Base-by-base conservation (phyloP, 331 rosid species). In the Pyracantha coccinea region DNA sequence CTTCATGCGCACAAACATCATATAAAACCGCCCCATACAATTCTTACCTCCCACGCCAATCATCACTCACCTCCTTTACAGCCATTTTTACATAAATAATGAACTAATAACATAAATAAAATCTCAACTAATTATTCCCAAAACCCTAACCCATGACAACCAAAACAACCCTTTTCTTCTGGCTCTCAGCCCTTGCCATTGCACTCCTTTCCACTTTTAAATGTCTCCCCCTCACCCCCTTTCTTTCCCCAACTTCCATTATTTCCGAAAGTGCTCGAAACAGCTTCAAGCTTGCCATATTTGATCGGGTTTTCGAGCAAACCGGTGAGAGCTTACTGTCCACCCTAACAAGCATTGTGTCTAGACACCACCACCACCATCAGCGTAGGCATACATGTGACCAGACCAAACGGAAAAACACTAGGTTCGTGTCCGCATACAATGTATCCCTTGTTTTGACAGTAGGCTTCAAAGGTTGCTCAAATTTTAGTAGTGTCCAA, bases 401-500 rank as follows among this genome's bases (percentile, higher is more conserved):
- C 41, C 11, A 10, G 31, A 35, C 61, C 57, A 77, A 76, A 55
- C 81, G 89, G 96, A 69, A 35, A 63, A 41, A 41, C 47, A 88
- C 92, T 5, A 44, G 33, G 32, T 82, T 89, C 55, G 76, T 85
- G 59, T 60, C 67, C 17, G 58, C 79, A 21, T 82, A 88, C 74
- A 87, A 93, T 63, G 94, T 82, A 54, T 78, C 77, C 55, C 82
- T 78, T 4, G 86, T 85, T 79, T 67, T 91, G 31, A 93, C 90
- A 0, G 96, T 93, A 66, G 90, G 82, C 47, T 78, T 74, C 68
- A 77, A 88, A 19, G 93, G 92, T n/a, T 82, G 86, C 65, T 88
- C 78, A 15, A 87, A 91, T 78, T 93, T 91, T 45, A 87, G 77
- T 31, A 87, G 86, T 45, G 85, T 93, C 69, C 96, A 93, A 21